A percentile compares a stretch with the other conserved stretches of the same genome.
Conservation (phyloP, 2,329 filamentous ascomycete genomes). For the Ophiocordyceps robertsii region DNA sequence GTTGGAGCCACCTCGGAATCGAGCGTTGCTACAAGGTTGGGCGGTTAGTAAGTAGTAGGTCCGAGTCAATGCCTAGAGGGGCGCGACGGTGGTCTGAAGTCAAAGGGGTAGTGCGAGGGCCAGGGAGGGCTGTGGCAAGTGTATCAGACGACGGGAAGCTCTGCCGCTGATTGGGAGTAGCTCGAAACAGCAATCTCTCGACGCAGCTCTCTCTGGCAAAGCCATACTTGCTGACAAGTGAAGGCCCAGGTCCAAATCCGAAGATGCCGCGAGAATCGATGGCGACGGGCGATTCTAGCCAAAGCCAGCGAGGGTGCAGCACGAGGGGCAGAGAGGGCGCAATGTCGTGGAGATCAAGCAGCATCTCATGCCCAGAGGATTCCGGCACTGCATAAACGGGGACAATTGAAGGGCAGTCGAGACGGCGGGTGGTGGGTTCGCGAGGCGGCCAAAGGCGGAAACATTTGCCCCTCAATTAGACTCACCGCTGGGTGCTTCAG, state of each 20-base stretch:
- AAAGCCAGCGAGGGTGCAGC: not conserved
- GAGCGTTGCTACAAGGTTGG: constrained; percentile 33
- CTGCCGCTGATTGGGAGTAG: too few relatives aligned
- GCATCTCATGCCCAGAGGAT: too few relatives aligned
- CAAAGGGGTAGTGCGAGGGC: not conserved
- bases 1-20: constrained; percentile 41
- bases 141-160: too few relatives aligned
- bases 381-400: too few relatives aligned
- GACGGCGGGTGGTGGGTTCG: too few relatives aligned
- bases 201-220: not conserved
- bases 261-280: not conserved
- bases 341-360: too few relatives aligned
- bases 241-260: not conserved
- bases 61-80: not conserved
- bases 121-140: too few relatives aligned
- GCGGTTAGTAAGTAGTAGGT: constrained; percentile 11
- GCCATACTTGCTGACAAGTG: not conserved
- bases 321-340: too few relatives aligned
- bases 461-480: constrained; percentile 7
- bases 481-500: constrained; percentile 1
- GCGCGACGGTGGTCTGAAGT: not conserved
- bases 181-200: too few relatives aligned
- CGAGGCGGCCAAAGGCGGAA: not conserved
- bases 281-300: not conserved
- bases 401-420: too few relatives aligned